Evolutionary conservation across 495 filamentous ascomycete species (phyloP), one percentile per base, ranked within the genome.

Genomic region (Entonaema liquescens): DNA sequence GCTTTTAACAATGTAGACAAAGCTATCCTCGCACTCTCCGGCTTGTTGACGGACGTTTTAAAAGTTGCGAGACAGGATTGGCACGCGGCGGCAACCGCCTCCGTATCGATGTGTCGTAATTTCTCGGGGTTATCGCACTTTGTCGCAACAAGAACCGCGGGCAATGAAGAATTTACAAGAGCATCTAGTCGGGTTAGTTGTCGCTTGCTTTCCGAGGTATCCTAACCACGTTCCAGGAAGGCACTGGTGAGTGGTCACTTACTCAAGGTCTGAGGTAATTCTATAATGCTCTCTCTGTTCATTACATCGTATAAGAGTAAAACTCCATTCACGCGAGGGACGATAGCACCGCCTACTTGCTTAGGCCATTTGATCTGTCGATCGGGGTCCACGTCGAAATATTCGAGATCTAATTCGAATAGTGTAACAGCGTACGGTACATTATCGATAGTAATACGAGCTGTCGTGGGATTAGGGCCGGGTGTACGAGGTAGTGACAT

Each of bases 261-360:
- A 94, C 92, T 84, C 77, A 97, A 83, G 60, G 91, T 85, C 65
- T 88, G 84, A 6, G 89, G 86, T 35, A 95, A 80, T 38, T 89
- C 86, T 31, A 83, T 80, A 65, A 94, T 86, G 77, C 88, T 94
- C 40, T 87, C 86, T 65, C 86, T 83, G 73, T 92, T 90, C 74
- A 89, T 92, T 28, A 93, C 90, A 83, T 97, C 92, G 83, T 97
- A 95, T 55, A 97, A 80, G 59, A 94, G 85, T 73, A 98, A 77
- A 40, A 89, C 93, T 31, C 93, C 95, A 72, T 98, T 92, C 76
- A 98, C 87, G 26, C 83, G 84, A 49, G 93, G 92, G 57, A 90
- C 79, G 58, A 88, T 83, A 36, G 87, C 81, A 50, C 92, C 90
- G 70, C 84, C 83, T 59, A 91, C 87, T 71, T 87, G 83, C 40